Evolutionary conservation across 202 grass and related monocot genomes (phyloP), one percentile per base, ranked within the genome.

Genomic region (Zoysia matrella): DNA sequence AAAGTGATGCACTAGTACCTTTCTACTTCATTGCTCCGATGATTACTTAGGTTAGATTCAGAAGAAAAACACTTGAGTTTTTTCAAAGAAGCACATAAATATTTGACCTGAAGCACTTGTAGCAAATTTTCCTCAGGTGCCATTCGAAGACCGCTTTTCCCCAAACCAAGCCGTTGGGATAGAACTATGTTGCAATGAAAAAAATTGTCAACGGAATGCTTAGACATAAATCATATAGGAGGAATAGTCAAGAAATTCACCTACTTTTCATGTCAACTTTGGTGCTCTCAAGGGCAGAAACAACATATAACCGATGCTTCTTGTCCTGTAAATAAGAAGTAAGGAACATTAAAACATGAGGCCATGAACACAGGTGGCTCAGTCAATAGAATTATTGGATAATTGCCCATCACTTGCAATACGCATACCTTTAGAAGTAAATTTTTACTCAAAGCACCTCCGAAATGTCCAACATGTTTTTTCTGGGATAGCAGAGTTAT

Each of bases 251-350:
- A 22, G 13, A 47, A 72, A 72, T 42, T 39, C 8, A 13, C 80
- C 13, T 91, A 98, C 92, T 93, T 89, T 98, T 98, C 82, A 98
- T 82, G 85, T 98, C 96, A 70, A 95, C 84, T 79, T 98, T 93
- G 65, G 92, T 98, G 67, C 46, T 69, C 55, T 78, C 80, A 44
- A 98, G 96, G 60, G 92, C 92, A 90, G 96, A 95, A 92, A 98
- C 80, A 48, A 98, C 58, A 50, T 95, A 98, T n/a, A 90, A 70
- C 52, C 92, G 87, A 56, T 98, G 89, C 48, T 98, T 98, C 85
- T 98, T 98, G 80, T 98, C 96, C 96, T 98, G 81, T 70, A 93
- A 76, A 22, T 45, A 48, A 81, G 74, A 93, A 73, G 36, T 39
- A 2, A 68, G 60, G 67, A 52, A 60, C 7, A 56, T 80, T 71